Percentiles rank a stretch among this genome's conserved stretches.
phyloP scores from a whole-genome alignment of 345 rosid species.

The Eutrema japonicum region DNA sequence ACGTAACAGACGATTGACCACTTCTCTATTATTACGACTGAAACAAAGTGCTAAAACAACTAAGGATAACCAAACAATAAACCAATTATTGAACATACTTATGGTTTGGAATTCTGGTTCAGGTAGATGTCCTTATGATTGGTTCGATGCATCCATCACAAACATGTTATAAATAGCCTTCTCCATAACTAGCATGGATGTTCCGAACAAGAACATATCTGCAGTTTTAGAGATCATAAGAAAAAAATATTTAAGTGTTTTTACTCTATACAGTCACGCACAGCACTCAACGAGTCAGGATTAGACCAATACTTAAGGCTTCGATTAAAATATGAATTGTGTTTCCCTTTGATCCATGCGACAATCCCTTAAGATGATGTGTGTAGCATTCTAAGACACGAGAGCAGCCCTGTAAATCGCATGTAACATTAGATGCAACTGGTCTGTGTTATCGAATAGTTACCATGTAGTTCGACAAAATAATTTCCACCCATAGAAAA shows the following conservation, averaged over 20 bases:
- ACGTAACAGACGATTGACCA: too few species aligned
- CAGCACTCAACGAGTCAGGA: not conserved
- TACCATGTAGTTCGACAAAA: not conserved
- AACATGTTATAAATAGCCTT: constrained; percentile 65
- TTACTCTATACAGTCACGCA: not conserved
- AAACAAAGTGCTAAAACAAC: too few species aligned
- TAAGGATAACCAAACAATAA: too few species aligned
- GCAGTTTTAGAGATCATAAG: constrained; percentile 33
- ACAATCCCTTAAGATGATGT: constrained; percentile 49
- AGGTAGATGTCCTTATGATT: too few species aligned
- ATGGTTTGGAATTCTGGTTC: too few species aligned
- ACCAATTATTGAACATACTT: too few species aligned
- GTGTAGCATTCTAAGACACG: constrained; percentile 52
- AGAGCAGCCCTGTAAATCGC: constrained; percentile 60
- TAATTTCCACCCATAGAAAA: not conserved
- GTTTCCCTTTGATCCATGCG: constrained; percentile 49
- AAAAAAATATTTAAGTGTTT: not conserved
- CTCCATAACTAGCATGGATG: constrained; percentile 66
- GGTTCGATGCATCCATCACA: too few species aligned
- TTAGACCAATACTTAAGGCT: constrained; percentile 57
- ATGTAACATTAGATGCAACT: not conserved
- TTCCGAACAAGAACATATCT: constrained; percentile 75
- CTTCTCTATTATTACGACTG: too few species aligned
- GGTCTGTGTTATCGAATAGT: not conserved
- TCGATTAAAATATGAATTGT: constrained; percentile 56